phyloP scores from a whole-genome alignment of 306 rosid species.

The Benincasa hispida region DNA sequence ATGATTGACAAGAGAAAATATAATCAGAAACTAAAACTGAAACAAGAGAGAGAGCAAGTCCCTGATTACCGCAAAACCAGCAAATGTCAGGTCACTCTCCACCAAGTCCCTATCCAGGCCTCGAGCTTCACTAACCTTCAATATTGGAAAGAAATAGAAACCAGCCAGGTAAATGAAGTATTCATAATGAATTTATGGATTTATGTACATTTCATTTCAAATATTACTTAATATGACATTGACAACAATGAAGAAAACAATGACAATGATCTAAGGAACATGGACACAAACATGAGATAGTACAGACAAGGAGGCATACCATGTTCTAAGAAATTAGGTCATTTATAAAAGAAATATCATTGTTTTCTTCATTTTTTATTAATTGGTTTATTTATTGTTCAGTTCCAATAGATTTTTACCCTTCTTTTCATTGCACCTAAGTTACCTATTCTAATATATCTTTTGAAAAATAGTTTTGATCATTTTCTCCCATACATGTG shows the following conservation, averaged over 20 bases:
- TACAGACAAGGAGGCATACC: not conserved
- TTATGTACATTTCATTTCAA: not conserved
- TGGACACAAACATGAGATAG: not conserved
- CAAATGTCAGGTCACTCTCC: conserved; percentile 75
- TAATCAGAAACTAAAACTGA: not conserved
- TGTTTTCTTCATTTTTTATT: not conserved
- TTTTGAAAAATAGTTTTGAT: not conserved
- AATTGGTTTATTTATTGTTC: not conserved
- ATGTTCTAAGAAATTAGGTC: not conserved
- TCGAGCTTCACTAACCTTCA: conserved; percentile 99
- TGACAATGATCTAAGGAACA: not conserved
- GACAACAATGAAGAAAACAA: not conserved
- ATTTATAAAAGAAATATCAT: not conserved
- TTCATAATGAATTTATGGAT: not conserved
- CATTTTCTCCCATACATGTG: not conserved
- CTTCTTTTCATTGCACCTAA: not conserved
- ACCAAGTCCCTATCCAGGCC: conserved; percentile 93
- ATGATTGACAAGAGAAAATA: not conserved
- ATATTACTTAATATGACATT: not conserved
- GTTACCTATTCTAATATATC: not conserved
- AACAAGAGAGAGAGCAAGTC: conserved; percentile 1
- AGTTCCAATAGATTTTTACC: not conserved
- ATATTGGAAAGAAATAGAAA: conserved; percentile 10
- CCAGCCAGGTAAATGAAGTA: not conserved
- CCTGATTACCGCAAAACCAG: conserved; percentile 85